Conservation (phyloP, 768 basidiomycete species). For the Boletellus ananas region DNA sequence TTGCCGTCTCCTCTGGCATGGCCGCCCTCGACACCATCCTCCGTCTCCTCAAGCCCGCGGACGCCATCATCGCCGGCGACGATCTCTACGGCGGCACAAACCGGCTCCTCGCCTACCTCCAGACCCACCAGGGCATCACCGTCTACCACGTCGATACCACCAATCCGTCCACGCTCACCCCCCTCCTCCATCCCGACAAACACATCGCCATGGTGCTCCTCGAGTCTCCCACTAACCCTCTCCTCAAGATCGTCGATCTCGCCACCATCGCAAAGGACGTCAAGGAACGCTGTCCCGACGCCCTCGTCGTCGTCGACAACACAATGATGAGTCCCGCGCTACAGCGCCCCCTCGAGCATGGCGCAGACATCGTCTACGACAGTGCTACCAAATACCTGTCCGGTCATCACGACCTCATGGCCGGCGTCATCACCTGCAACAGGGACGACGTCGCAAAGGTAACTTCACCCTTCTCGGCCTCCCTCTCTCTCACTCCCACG, state of each 20-base stretch:
- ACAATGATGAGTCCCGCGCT: conserved; percentile 99
- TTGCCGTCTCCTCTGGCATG: conserved; percentile 96
- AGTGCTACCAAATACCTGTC: conserved; percentile 97
- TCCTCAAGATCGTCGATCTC: conserved; percentile 92
- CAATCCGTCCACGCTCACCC: conserved; percentile 55
- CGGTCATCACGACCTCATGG: conserved; percentile 99
- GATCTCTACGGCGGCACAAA: conserved; percentile 98
- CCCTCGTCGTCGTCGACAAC: conserved; percentile 89
- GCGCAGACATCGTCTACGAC: conserved; percentile 96
- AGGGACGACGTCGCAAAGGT: conserved; percentile 88
- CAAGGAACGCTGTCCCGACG: conserved; percentile 76
- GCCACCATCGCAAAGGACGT: conserved; percentile 79
- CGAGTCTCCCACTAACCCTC: conserved; percentile 95
- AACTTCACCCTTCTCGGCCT: neutral
- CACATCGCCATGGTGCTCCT: conserved; percentile 94
- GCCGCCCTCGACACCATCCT: conserved; percentile 95
- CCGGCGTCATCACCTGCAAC: conserved; percentile 90
- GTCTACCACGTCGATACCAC: conserved; percentile 97
- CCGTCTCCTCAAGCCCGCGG: conserved; percentile 90
- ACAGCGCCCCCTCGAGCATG: conserved; percentile 91
- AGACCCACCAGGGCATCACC: conserved; percentile 79
- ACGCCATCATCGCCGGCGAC: conserved; percentile 93
- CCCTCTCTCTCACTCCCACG: neutral
- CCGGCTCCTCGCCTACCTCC: conserved; percentile 86
- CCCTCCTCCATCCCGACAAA: conserved; percentile 54